These are phyloP conservation scores for Rhynchosporium graminicola DNA, from an alignment of 2,329 filamentous ascomycete species.

Conservation along the genomic window DNA sequence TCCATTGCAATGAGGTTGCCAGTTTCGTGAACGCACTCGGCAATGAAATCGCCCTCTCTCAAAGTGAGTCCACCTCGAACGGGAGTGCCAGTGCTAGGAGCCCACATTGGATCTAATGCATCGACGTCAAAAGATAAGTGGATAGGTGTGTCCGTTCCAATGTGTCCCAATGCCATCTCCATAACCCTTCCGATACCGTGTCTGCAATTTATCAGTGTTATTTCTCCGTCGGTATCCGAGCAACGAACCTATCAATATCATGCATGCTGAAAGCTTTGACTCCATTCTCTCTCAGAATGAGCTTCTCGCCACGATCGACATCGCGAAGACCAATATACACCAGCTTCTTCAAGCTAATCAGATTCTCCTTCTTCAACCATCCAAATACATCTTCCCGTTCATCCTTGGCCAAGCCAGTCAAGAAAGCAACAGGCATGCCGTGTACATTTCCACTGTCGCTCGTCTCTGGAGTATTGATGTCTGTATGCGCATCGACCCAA, in stretches of 20 bases:
- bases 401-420: slow-evolving; percentile 81
- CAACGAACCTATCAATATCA: slow-evolving; percentile 80
- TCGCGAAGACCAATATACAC: slow-evolving; percentile 97
- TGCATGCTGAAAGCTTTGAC: slow-evolving; percentile 99
- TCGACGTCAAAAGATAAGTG: slow-evolving; percentile 98
- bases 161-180: slow-evolving; percentile 97
- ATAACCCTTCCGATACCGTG: slow-evolving; percentile 94
- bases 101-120: slow-evolving; percentile 93
- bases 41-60: slow-evolving; percentile 95
- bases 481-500: slow-evolving; percentile 97
- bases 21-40: slow-evolving; percentile 80
- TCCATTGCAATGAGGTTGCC: slow-evolving; percentile 79
- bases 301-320: slow-evolving; percentile 92
- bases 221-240: not conserved
- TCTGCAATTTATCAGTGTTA: slow-evolving; percentile 46
- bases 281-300: slow-evolving; percentile 80
- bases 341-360: slow-evolving; percentile 74
- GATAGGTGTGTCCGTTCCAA: slow-evolving; percentile 91
- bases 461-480: slow-evolving; percentile 95
- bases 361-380: slow-evolving; percentile 77
- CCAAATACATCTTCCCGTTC: slow-evolving; percentile 80
- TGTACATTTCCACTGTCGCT: slow-evolving; percentile 92
- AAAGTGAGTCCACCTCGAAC: slow-evolving; percentile 91
- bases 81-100: slow-evolving; percentile 91
- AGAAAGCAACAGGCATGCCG: slow-evolving; percentile 94